Evolutionary conservation across 495 filamentous ascomycete genomes (phyloP), one percentile per base, ranked within the genome.

Genomic region (Xylaria curta): DNA sequence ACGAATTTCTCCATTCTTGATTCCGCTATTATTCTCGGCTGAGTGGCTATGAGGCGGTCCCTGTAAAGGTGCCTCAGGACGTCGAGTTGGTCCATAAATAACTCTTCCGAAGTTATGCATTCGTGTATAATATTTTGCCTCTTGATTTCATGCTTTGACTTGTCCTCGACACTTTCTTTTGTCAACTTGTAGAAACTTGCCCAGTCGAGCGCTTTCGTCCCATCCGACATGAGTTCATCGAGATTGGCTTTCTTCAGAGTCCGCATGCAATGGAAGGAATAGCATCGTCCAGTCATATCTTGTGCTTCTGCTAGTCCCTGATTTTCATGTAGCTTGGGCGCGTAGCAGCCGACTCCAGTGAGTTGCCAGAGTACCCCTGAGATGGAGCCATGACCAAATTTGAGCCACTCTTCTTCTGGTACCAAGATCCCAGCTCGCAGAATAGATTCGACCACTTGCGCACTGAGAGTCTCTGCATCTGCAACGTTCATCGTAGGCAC

Each of bases 401-500:
- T 97, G 70, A 99, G 92, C 96, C 96, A 99, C 83, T 99, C 96
- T 78, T 99, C 96, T 38, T 97, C 95, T 26, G 91, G 91, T 10
- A 97, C 84, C 49, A 99, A 80, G 15, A 92, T 92, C 28, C 91
- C 94, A 54, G 91, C 89, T 2, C 87, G 84, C 66, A 94, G 86
- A 94, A 99, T 97, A 44, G 91, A 89, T 47, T 88, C 84, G 2
- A 97, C 92, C 1, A 97, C 93, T 62, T 88, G 89, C 56, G 90
- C 87, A 59, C 92, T 92, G 26, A 99, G 84, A 8, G 91, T 91
- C 78, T 99, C 96, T 2, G 97, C 97, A 85, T 98, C 96, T 2
- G 96, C 94, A 58, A 94, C 94, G 76, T 99, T 98, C 96, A 99
- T 98, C 0, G 95, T 99, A 1, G 97, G 94, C 2, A 99, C 94